Evolutionary conservation across 2,329 filamentous ascomycete genomes (phyloP).

Genomic region (Phyllosticta citribraziliensis): DNA sequence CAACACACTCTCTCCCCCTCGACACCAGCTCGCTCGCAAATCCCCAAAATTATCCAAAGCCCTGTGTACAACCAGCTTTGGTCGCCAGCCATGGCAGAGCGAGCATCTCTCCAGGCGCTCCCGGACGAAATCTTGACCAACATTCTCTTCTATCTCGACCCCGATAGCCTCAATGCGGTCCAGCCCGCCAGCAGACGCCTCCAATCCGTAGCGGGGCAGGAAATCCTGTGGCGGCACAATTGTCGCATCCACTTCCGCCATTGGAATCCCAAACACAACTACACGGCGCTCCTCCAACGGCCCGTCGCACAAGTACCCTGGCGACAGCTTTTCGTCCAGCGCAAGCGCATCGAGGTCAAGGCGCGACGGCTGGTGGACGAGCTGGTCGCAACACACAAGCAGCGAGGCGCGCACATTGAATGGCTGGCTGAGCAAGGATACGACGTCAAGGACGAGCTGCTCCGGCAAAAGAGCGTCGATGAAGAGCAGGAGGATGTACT

Average conservation of each 20-base stretch:
- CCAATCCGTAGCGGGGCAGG: slow-evolving; percentile 56
- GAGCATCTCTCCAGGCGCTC: slow-evolving; percentile 27
- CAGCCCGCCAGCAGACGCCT: slow-evolving; percentile 55
- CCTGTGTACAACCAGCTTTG: background rate
- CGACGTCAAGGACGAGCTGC: slow-evolving; percentile 77
- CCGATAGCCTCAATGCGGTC: slow-evolving; percentile 41
- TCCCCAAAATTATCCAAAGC: background rate
- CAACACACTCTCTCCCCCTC: background rate
- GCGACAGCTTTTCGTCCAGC: slow-evolving; percentile 45
- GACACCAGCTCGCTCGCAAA: background rate
- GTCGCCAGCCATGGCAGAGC: background rate
- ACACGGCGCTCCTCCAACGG: slow-evolving; percentile 26
- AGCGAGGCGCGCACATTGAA: slow-evolving; percentile 60
- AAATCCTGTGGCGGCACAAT: slow-evolving; percentile 69
- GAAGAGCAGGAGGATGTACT: slow-evolving; percentile 62
- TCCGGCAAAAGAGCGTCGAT: slow-evolving; percentile 52
- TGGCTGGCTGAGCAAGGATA: slow-evolving; percentile 65
- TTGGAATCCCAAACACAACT: slow-evolving; percentile 52
- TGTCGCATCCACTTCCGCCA: slow-evolving; percentile 60
- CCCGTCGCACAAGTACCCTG: slow-evolving; percentile 56
- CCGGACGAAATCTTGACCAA: slow-evolving; percentile 80
- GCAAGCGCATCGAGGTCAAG: slow-evolving; percentile 24
- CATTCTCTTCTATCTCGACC: slow-evolving; percentile 57
- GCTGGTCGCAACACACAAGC: slow-evolving; percentile 60
- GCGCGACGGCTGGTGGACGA: slow-evolving; percentile 44